phyloP scores from a whole-genome alignment of 1,284 basidiomycete species.

The Ganoderma multipileum region DNA sequence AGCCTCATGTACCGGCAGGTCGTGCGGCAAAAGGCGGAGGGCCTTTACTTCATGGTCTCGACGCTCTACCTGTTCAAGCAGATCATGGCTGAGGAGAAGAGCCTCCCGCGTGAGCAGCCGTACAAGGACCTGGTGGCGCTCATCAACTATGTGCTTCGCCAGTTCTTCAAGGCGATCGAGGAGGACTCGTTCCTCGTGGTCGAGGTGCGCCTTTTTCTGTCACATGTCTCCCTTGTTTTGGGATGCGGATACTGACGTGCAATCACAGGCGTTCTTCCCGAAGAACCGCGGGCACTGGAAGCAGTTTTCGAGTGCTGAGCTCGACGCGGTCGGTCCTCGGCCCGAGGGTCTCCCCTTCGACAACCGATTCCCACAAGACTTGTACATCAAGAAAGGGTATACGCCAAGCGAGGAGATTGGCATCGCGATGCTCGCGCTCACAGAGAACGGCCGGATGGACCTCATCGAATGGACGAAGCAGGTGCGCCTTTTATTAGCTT shows the following conservation, averaged over 20 bases:
- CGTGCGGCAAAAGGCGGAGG: conserved; percentile 88
- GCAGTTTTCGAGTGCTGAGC: conserved; percentile 80
- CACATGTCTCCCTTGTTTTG: too few relatives aligned
- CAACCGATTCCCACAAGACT: conserved; percentile 63
- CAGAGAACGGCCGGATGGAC: conserved; percentile 67
- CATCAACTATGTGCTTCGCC: conserved; percentile 85
- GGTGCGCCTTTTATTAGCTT: conserved; percentile 50
- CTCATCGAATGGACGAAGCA: conserved; percentile 84
- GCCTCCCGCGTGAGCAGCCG: conserved; percentile 77
- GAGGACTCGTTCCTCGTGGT: conserved; percentile 86
- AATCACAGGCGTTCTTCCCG: conserved; percentile 80
- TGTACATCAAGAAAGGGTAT: conserved; percentile 87
- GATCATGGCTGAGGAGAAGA: conserved; percentile 79
- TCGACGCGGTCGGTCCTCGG: conserved; percentile 59
- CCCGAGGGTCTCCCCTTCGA: conserved; percentile 50
- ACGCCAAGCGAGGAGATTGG: conserved; percentile 92
- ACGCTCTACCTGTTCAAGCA: conserved; percentile 84
- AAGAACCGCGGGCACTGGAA: conserved; percentile 91
- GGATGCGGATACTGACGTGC: not conserved
- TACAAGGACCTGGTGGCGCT: conserved; percentile 85
- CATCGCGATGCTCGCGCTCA: conserved; percentile 79
- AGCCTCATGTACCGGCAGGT: conserved; percentile 89
- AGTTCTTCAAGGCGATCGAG: conserved; percentile 89
- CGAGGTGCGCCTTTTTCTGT: conserved; percentile 58
- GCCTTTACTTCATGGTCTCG: conserved; percentile 92